Conservation (phyloP, 257 asterid species). For the Anisodus acutangulus region DNA sequence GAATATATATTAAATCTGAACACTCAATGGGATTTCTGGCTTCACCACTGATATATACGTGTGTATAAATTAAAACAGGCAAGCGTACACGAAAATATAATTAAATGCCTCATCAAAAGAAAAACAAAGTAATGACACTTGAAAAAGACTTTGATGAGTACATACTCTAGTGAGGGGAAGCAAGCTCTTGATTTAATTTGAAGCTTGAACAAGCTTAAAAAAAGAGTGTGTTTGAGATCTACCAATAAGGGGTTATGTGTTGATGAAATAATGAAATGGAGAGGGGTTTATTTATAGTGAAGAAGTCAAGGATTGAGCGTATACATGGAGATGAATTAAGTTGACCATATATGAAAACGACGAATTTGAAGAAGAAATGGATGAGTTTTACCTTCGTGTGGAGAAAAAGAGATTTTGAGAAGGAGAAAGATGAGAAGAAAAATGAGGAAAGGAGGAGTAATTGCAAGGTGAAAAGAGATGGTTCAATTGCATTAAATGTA, state of each 20-base stretch:
- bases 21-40: too few relatives aligned
- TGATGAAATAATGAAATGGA: neutral
- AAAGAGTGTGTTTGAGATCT: slow-evolving; percentile 5
- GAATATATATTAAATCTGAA: too few relatives aligned
- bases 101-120: neutral
- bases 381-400: neutral
- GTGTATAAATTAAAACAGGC: neutral
- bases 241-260: neutral
- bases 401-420: neutral
- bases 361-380: neutral
- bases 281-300: neutral
- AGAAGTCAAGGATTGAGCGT: neutral
- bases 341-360: slow-evolving; percentile 10
- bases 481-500: slow-evolving; percentile 34
- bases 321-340: neutral
- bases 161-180: neutral
- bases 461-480: slow-evolving; percentile 36
- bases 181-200: slow-evolving; percentile 23
- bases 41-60: too few relatives aligned
- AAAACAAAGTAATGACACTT: neutral
- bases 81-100: neutral
- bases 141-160: neutral
- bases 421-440: slow-evolving; percentile 16
- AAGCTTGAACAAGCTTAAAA: slow-evolving; percentile 32
- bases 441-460: slow-evolving; percentile 30